phyloP scores from a whole-genome alignment of 495 filamentous ascomycete genomes.

The Penicillium angulare region DNA sequence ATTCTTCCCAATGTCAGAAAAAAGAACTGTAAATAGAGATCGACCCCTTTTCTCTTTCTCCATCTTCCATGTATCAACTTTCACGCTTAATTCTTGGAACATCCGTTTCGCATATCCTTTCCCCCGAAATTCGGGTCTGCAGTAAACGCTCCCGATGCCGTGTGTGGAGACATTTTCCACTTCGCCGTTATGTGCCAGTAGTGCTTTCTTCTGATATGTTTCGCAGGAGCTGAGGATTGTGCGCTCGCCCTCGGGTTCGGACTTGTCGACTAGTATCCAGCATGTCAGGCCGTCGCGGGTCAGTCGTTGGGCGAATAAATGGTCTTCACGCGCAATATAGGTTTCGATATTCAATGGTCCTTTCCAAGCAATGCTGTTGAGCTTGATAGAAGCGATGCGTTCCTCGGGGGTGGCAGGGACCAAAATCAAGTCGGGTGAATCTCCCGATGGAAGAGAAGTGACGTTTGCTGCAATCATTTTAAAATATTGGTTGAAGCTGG shows the following conservation, averaged over 20 bases:
- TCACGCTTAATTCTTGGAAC: conserved; percentile 55
- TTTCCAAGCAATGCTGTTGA: conserved; percentile 73
- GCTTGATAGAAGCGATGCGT: conserved; percentile 57
- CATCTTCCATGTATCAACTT: conserved; percentile 52
- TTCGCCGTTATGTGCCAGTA: conserved; percentile 47
- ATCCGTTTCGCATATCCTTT: conserved; percentile 77
- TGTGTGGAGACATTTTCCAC: conserved; percentile 69
- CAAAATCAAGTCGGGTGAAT: conserved; percentile 62
- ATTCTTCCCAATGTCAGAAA: conserved; percentile 92
- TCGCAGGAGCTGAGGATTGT: conserved; percentile 81
- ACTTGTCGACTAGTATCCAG: conserved; percentile 78
- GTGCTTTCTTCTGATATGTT: conserved; percentile 71
- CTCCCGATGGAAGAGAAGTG: conserved; percentile 51
- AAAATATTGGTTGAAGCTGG: background rate
- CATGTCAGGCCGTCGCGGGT: conserved; percentile 72
- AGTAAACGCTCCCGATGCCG: conserved; percentile 86
- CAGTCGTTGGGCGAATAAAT: conserved; percentile 63
- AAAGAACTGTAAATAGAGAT: conserved; percentile 69
- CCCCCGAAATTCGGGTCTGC: conserved; percentile 66
- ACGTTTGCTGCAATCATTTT: conserved; percentile 37
- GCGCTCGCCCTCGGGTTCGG: conserved; percentile 45
- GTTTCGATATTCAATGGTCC: conserved; percentile 60
- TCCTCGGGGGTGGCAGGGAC: conserved; percentile 67
- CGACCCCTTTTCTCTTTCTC: conserved; percentile 36
- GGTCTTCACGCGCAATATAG: conserved; percentile 77